A percentile compares a stretch with the other conserved stretches of the same genome.
Evolutionary conservation across 2,329 filamentous ascomycete species (phyloP).

Genomic region (Elsinoe australis): DNA sequence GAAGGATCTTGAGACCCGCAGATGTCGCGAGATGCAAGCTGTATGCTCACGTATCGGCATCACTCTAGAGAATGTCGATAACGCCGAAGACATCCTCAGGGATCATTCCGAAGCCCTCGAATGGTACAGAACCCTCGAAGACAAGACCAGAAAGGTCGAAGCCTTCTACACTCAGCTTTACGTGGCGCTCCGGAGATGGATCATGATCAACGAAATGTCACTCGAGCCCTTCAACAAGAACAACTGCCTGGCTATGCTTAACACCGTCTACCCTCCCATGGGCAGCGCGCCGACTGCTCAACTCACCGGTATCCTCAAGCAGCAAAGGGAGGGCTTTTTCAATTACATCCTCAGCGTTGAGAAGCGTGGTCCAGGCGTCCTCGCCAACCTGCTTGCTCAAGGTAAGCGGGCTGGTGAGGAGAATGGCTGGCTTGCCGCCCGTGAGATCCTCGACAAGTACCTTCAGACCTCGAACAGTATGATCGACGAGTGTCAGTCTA

Average conservation of each 20-base stretch:
- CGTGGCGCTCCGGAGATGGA: conserved; percentile 56
- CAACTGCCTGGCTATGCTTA: conserved; percentile 61
- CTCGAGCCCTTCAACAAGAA: conserved; percentile 55
- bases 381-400: conserved; percentile 48
- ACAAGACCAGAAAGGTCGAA: conserved; percentile 46
- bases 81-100: conserved; percentile 42
- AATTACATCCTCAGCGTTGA: conserved; percentile 54
- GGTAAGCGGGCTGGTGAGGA: conserved; percentile 44
- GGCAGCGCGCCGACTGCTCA: conserved; percentile 44
- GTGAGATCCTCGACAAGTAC: conserved; percentile 49
- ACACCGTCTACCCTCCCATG: conserved; percentile 56
- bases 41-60: conserved; percentile 50
- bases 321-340: conserved; percentile 56
- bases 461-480: conserved; percentile 51
- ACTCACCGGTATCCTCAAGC: conserved; percentile 46
- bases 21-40: conserved; percentile 50
- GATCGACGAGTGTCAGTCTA: conserved; percentile 51
- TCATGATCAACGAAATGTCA: conserved; percentile 58
- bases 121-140: conserved; percentile 43
- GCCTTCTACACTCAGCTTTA: conserved; percentile 55
- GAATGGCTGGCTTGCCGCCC: conserved; percentile 49
- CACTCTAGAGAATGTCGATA: conserved; percentile 37
- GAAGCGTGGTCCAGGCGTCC: conserved; percentile 45
- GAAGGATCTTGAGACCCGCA: conserved; percentile 53
- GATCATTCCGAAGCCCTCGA: conserved; percentile 48